Evolutionary conservation across 2,329 filamentous ascomycete genomes (phyloP), one percentile per base, ranked within the genome.

Genomic region (Raffaelea arxii): DNA sequence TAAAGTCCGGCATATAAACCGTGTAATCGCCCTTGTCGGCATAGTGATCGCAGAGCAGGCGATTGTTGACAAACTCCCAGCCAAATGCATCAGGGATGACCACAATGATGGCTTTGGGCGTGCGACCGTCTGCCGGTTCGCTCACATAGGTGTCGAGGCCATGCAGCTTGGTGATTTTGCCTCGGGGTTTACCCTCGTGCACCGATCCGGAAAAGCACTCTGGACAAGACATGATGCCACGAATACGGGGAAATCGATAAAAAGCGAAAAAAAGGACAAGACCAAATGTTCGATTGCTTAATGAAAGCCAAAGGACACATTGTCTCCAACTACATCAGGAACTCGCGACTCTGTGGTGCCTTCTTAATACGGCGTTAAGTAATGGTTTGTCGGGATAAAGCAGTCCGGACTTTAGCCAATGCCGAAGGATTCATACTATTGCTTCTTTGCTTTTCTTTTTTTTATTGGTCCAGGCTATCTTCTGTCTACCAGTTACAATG

Each of bases 1-100:
- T 78, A 45, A 80, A 76, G 46, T 80, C 75, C 0, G 75, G 76
- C n/a, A 74, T 52, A 49, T 74, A 73, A 30, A 79, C 73, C 9
- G 59, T 62, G 54, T 68, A 77, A 14, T 62, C 61, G 4, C 68
- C 68, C 54, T 70, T 70, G 48, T 65, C 63, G n/a, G 74, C 74
- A 53, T 75, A 77, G 37, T 60, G 59, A 53, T 80, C 76, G 5
- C 73, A 74, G 27, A 79, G 57, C 6, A 77, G 58, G 32, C 71
- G 65, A 44, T 66, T 68, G 58, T 79, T 79, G 21, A 68, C 59
- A 51, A 78, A 71, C 3, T 66, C 62, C 67, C 73, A 74, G 16
- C 75, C 75, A 53, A 78, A 78, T 0, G 69, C 69, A 54, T 79
- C 76, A 0, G 75, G 66, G 25, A 80, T 64, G 43, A 78, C 64